phyloP scores from a whole-genome alignment of 2,329 filamentous ascomycete genomes.

The Verticillium klebahnii region DNA sequence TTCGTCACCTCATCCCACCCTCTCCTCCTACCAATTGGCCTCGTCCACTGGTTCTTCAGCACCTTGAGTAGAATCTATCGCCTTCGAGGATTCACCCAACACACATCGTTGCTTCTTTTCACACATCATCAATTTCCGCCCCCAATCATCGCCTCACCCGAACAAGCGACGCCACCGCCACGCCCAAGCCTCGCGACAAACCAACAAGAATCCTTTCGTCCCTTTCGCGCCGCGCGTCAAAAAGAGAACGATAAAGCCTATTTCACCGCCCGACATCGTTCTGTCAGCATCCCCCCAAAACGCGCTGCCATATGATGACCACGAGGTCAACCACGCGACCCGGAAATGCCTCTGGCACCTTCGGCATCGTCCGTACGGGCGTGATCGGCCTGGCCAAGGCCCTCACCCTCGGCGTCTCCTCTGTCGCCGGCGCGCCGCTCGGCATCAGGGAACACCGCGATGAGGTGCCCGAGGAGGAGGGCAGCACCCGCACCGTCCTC shows the following conservation, averaged over 20 bases:
- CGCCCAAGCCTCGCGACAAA: background rate
- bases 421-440: conserved; percentile 43
- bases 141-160: background rate
- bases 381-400: conserved; percentile 48
- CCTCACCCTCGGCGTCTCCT: conserved; percentile 44
- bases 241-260: background rate
- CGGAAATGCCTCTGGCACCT: conserved; percentile 20
- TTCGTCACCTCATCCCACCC: background rate
- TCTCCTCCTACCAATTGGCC: background rate
- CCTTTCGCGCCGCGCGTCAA: background rate
- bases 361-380: conserved; percentile 39
- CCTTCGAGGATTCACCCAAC: background rate
- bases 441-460: conserved; percentile 29
- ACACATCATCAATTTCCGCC: background rate
- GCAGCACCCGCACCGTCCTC: conserved; percentile 74
- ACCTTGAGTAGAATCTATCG: background rate
- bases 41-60: background rate
- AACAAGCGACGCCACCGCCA: background rate
- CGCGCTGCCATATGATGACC: background rate
- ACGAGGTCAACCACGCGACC: conserved; percentile 7
- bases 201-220: background rate
- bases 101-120: background rate
- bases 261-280: background rate
- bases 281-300: background rate
- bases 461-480: conserved; percentile 46